Conservation (phyloP, 1,284 basidiomycete genomes). For the Boletus calvinii region DNA sequence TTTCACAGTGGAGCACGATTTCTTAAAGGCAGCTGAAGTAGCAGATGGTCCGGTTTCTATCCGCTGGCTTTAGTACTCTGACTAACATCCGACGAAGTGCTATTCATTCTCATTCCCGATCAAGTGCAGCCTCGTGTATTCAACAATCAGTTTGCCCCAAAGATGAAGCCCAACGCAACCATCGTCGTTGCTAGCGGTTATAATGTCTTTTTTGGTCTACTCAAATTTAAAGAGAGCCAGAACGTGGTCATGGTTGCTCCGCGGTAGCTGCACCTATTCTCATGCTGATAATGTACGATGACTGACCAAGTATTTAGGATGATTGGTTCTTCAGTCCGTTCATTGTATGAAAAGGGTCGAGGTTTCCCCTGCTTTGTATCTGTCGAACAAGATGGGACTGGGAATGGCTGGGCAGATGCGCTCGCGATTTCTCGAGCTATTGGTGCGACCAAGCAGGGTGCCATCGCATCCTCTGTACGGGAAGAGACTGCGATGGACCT, state of each 20-base stretch:
- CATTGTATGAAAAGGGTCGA: conserved; percentile 56
- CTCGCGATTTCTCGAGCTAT: conserved; percentile 57
- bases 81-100: conserved; percentile 36
- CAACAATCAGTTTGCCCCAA: conserved; percentile 52
- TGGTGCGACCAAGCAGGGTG: conserved; percentile 64
- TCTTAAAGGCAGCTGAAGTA: conserved; percentile 51
- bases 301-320: conserved; percentile 40
- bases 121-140: conserved; percentile 63
- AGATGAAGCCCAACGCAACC: conserved; percentile 47
- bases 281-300: background rate
- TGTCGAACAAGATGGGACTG: conserved; percentile 60
- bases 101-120: conserved; percentile 63
- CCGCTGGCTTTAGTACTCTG: background rate
- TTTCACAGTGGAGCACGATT: conserved; percentile 58
- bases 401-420: conserved; percentile 45
- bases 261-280: conserved; percentile 26
- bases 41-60: conserved; percentile 46
- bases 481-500: conserved; percentile 69
- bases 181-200: conserved; percentile 66
- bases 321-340: conserved; percentile 65
- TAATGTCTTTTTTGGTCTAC: conserved; percentile 61
- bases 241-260: conserved; percentile 69
- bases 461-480: conserved; percentile 60
- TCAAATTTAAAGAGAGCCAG: conserved; percentile 54
- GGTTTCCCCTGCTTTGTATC: conserved; percentile 68